Conservation (phyloP, 331 rosid genomes). For the Malus hybrid region DNA sequence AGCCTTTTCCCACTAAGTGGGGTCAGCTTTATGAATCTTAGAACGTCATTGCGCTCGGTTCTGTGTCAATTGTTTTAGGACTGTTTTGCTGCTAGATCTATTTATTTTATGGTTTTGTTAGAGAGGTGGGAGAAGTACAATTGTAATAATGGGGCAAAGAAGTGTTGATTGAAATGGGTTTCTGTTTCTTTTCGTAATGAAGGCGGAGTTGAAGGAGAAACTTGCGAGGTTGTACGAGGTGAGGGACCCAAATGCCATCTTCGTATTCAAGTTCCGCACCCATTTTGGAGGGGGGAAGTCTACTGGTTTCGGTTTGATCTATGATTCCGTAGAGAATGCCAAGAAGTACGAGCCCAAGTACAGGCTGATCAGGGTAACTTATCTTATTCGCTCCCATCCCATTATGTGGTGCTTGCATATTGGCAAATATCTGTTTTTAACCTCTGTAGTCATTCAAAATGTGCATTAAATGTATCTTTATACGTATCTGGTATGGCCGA, state of each 20-base stretch:
- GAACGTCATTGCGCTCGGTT: no score
- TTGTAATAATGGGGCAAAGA: background rate
- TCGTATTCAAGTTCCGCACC: slow-evolving; percentile 52
- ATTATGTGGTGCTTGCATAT: background rate
- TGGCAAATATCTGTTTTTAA: background rate
- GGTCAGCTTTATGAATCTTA: no score
- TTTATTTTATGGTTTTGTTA: background rate
- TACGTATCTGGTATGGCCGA: background rate
- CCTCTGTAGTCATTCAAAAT: background rate
- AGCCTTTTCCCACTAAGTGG: no score
- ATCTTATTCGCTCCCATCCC: background rate
- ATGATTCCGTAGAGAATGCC: slow-evolving; percentile 40
- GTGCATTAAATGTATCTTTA: background rate
- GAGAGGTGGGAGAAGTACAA: background rate
- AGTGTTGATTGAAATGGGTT: background rate
- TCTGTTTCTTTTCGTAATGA: background rate
- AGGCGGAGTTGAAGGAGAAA: slow-evolving; percentile 42
- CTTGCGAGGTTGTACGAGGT: slow-evolving; percentile 37
- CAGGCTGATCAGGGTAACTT: slow-evolving; percentile 46
- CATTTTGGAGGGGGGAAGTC: slow-evolving; percentile 52
- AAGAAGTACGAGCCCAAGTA: slow-evolving; percentile 49
- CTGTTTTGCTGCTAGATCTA: background rate
- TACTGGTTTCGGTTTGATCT: slow-evolving; percentile 40
- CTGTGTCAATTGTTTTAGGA: no score
- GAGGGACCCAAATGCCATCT: slow-evolving; percentile 38